phyloP scores from a whole-genome alignment of 768 basidiomycete genomes.

The Mycena vitilis region DNA sequence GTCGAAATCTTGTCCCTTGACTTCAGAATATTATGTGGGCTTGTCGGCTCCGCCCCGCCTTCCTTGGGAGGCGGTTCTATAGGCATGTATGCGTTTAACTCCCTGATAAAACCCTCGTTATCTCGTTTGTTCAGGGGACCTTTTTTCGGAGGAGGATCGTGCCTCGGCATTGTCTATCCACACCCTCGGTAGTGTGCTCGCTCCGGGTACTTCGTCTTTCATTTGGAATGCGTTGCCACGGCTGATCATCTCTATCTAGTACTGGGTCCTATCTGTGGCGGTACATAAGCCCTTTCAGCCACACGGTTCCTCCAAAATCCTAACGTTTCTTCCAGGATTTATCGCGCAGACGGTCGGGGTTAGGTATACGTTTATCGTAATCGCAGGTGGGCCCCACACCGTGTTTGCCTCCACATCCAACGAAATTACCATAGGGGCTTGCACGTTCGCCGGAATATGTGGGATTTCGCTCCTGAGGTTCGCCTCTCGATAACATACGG shows the following conservation, averaged over 20 bases:
- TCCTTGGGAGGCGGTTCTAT: not conserved
- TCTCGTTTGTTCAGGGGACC: not conserved
- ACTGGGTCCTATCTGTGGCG: not conserved
- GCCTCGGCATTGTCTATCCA: not conserved
- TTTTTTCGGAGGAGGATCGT: not conserved
- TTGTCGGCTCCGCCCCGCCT: not conserved
- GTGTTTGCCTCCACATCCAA: not conserved
- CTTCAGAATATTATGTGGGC: not conserved
- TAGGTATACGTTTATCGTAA: not conserved
- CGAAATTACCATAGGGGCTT: not conserved
- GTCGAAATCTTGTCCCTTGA: not conserved
- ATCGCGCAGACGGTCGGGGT: not conserved
- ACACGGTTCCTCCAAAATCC: not conserved
- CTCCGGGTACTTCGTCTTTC: not conserved
- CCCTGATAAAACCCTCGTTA: not conserved
- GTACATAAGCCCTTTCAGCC: not conserved
- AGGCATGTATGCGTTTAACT: not conserved
- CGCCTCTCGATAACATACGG: not conserved
- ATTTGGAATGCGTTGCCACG: not conserved
- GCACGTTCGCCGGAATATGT: not conserved
- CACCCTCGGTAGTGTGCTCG: not conserved
- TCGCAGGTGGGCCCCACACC: not conserved
- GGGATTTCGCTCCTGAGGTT: not conserved
- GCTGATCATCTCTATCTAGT: not conserved
- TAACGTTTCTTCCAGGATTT: not conserved